Evolutionary conservation across 2,329 filamentous ascomycete species (phyloP).

Genomic region (Nemania diffusa): DNA sequence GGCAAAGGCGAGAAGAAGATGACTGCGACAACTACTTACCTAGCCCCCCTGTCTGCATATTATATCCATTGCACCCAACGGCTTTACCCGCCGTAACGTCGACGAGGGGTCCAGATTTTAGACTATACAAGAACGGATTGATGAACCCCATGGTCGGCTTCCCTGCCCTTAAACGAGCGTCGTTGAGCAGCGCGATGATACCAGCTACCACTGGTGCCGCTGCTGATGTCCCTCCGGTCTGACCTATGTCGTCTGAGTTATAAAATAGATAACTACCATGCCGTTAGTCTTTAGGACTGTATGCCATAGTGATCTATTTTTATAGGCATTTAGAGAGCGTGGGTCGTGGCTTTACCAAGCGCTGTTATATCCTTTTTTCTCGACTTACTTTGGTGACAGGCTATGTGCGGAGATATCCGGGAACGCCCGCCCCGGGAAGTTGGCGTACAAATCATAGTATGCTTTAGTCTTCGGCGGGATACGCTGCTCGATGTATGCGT

Average conservation of each 20-base stretch:
- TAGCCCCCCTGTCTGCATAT: slow-evolving; percentile 40
- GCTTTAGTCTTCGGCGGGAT: slow-evolving; percentile 28
- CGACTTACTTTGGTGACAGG: slow-evolving; percentile 36
- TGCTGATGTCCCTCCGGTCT: slow-evolving; percentile 28
- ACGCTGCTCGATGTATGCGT: slow-evolving; percentile 22
- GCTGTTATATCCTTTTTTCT: not conserved
- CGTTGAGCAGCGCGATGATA: slow-evolving; percentile 31
- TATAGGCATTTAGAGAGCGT: not conserved
- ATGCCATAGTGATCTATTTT: no score
- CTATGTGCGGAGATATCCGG: slow-evolving; percentile 37
- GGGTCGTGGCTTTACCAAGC: not conserved
- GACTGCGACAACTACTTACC: not conserved
- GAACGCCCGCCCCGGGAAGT: slow-evolving; percentile 32
- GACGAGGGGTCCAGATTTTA: slow-evolving; percentile 21
- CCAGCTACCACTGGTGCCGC: slow-evolving; percentile 33
- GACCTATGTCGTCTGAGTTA: slow-evolving; percentile 23
- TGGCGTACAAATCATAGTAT: slow-evolving; percentile 38
- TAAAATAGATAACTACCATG: slow-evolving; percentile 30
- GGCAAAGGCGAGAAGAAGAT: not conserved
- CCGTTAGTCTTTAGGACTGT: slow-evolving; percentile 5
- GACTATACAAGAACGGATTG: slow-evolving; percentile 31
- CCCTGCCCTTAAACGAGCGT: slow-evolving; percentile 31
- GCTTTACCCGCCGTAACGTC: slow-evolving; percentile 43
- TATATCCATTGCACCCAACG: slow-evolving; percentile 41
- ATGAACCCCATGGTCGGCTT: slow-evolving; percentile 32